Base-by-base conservation (phyloP, 768 basidiomycete genomes). In the Myochromella boudieri region DNA sequence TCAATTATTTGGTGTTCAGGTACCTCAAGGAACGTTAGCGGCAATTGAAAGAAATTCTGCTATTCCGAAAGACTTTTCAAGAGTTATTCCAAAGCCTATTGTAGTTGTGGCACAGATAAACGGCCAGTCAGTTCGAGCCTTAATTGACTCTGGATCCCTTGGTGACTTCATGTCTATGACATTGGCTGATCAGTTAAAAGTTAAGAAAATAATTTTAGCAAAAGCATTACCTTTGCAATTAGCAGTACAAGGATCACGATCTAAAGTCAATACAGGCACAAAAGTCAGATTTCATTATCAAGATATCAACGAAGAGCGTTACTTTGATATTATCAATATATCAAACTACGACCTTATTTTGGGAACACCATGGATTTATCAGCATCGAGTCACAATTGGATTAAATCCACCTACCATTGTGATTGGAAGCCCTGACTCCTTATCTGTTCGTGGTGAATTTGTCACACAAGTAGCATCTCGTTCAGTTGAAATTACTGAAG, bases 301-400 rank as follows among this genome's bases (percentile, higher is more conserved):
- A 47, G n/a, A 32, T 0, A 66, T 76, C 0, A 48, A 59, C 3
- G 63, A 65, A n/a, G 15, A 48, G 1, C 52, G 62, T 1, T 29
- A 48, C 11, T 71, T 72, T 46, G 60, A 72, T 41, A 55, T 77
- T 0, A 61, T 62, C 0, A 76, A 76, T 42, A 1, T 77, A 0
- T 58, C 61, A 1, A 60, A 46, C 6, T 74, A 78, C 44, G 68
- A 77, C 37, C 1, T 71, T 0, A 69, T 75, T 4, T 52, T 75
- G 0, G 68, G 74, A 1, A 71, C 69, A 0, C 72, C 67, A 0
- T 74, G 64, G 31, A 28, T 72, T 11, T 68, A 43, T 20, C 67
- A 70, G 24, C 59, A 70, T 44, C 42, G 60, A n/a, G 56, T 62
- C 0, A 15, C 38, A 0, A 9, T 66, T 8, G 66, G 64, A 0